phyloP scores from a whole-genome alignment of 2,329 filamentous ascomycete species.

The Trichophyton verrucosum region DNA sequence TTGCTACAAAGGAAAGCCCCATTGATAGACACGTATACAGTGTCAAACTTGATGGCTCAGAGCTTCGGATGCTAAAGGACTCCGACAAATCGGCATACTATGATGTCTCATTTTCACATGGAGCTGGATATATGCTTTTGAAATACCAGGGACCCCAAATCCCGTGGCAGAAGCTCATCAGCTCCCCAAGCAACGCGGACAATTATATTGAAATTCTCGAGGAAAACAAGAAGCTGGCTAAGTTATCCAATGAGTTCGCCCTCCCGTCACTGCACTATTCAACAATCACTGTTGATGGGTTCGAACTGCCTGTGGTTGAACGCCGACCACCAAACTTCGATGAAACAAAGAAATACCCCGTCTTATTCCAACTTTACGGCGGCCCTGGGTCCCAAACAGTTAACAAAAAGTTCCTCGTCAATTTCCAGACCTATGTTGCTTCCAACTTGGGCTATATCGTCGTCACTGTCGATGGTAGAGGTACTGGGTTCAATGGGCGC shows the following conservation, averaged over 20 bases:
- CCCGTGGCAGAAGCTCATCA: constrained; percentile 83
- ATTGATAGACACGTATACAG: constrained; percentile 87
- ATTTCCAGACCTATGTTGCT: constrained; percentile 85
- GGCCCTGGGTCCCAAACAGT: constrained; percentile 90
- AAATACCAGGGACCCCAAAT: constrained; percentile 73
- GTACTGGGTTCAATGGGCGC: constrained; percentile 82
- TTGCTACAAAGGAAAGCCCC: constrained; percentile 72
- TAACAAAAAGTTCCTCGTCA: constrained; percentile 63
- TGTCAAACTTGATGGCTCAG: constrained; percentile 69
- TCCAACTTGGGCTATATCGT: constrained; percentile 81
- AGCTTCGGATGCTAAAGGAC: constrained; percentile 61
- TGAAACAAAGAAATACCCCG: constrained; percentile 71
- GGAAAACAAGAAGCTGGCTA: constrained; percentile 58
- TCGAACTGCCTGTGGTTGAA: constrained; percentile 62
- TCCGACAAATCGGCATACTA: constrained; percentile 65
- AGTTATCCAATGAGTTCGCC: constrained; percentile 61
- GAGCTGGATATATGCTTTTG: constrained; percentile 71
- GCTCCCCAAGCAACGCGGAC: constrained; percentile 52
- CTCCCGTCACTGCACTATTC: constrained; percentile 73
- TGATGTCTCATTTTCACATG: constrained; percentile 67
- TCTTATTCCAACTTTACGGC: constrained; percentile 89
- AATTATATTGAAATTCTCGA: constrained; percentile 62
- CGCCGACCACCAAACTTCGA: constrained; percentile 83
- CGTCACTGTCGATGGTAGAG: constrained; percentile 84
- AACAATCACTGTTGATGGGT: constrained; percentile 71